A percentile compares a stretch with the other conserved stretches of the same genome.
phyloP scores from a whole-genome alignment of 306 rosid genomes.

The Cucumis melo region DNA sequence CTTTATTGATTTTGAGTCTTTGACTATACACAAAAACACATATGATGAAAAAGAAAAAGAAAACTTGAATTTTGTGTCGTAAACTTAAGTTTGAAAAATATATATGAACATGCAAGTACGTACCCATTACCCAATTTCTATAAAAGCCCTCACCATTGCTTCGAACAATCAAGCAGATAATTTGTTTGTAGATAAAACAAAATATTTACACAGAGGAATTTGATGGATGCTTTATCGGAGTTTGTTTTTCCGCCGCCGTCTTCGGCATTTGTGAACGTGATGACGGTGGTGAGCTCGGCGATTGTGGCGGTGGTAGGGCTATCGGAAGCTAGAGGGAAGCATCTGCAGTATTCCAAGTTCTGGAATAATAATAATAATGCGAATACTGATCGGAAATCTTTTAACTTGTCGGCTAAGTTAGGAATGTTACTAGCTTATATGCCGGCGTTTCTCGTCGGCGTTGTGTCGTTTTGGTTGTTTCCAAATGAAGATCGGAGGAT shows the following conservation, averaged over 20 bases:
- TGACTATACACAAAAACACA: too few relatives aligned
- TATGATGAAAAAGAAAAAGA: too few relatives aligned
- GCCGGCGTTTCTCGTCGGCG: conserved; percentile 49
- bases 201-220: too few relatives aligned
- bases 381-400: neutral
- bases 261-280: conserved; percentile 24
- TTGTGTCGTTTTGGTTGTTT: conserved; percentile 25
- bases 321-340: conserved; percentile 39
- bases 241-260: conserved; percentile 36
- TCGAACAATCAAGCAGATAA: too few relatives aligned
- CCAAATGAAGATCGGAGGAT: conserved; percentile 24
- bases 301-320: conserved; percentile 18
- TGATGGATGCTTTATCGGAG: conserved; percentile 2
- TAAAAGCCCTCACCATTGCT: too few relatives aligned
- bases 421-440: conserved; percentile 54
- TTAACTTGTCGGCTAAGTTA: conserved; percentile 13
- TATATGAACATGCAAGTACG: too few relatives aligned
- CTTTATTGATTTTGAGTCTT: too few relatives aligned
- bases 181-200: too few relatives aligned
- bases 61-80: too few relatives aligned
- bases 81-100: too few relatives aligned
- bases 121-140: too few relatives aligned
- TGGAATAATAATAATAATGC: neutral
- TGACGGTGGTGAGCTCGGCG: conserved; percentile 26
- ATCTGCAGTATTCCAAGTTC: conserved; percentile 64